Evolutionary conservation across 1,139 yeast genomes (phyloP).

Genomic region (Pichia sp.): DNA sequence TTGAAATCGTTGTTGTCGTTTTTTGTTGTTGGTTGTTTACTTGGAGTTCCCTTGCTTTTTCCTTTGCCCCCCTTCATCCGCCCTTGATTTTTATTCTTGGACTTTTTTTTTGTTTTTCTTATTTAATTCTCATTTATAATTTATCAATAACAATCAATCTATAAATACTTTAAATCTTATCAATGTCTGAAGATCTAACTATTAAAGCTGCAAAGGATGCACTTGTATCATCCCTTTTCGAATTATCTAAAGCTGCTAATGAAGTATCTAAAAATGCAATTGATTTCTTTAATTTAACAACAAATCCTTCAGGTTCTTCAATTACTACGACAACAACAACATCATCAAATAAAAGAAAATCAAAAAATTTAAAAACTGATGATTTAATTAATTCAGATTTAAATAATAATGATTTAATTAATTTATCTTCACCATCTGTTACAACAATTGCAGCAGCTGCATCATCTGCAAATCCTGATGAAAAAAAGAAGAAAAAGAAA

Average conservation of each 20-base stretch:
- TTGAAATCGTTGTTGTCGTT: too few species aligned
- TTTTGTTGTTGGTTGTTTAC: too few species aligned
- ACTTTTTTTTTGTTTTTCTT: too few species aligned
- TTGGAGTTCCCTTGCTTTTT: too few species aligned
- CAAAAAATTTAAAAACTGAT: too few species aligned
- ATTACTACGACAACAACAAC: background rate
- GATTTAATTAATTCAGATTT: too few species aligned
- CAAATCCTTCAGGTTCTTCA: slow-evolving; percentile 12
- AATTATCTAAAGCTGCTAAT: slow-evolving; percentile 68
- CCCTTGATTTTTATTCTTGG: too few species aligned
- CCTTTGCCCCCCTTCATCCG: too few species aligned
- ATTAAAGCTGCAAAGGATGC: slow-evolving; percentile 33
- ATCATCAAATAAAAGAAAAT: slow-evolving; percentile 8
- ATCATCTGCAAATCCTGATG: background rate
- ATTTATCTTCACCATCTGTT: too few species aligned
- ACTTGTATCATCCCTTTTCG: slow-evolving; percentile 49
- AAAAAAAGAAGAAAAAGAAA: slow-evolving; percentile 21
- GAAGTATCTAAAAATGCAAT: slow-evolving; percentile 76
- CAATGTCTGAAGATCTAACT: slow-evolving; percentile 20
- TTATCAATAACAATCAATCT: too few species aligned
- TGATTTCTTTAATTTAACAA: slow-evolving; percentile 58
- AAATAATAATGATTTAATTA: too few species aligned
- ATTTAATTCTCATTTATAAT: too few species aligned
- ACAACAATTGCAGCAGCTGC: background rate
- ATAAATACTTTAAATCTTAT: background rate